These are phyloP conservation scores for Corymbia maculata DNA, from an alignment of 345 rosid genomes.

Conservation along the genomic window DNA sequence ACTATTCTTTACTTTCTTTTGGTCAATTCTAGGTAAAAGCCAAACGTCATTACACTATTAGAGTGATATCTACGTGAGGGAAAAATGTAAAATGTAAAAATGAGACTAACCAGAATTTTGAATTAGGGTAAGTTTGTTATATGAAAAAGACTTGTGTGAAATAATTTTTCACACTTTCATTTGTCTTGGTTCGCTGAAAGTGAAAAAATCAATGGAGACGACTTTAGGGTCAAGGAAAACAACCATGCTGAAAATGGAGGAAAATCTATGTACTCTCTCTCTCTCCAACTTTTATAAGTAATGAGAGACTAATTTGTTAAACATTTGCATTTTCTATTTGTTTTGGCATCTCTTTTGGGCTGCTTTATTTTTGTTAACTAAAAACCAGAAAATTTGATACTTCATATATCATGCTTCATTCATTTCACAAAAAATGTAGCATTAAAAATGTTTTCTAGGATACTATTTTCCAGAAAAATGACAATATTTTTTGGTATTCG, in stretches of 20 bases:
- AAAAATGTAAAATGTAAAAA: background rate
- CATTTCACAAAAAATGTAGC: no score
- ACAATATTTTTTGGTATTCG: no score
- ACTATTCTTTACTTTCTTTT: background rate
- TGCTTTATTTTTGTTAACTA: background rate
- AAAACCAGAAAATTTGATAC: background rate
- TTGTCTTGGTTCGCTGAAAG: accelerated
- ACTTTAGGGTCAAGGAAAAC: background rate
- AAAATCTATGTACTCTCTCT: background rate
- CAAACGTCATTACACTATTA: background rate
- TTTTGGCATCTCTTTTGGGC: no score
- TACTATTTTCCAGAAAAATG: no score
- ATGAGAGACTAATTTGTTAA: no score
- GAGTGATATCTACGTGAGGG: background rate
- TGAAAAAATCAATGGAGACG: background rate
- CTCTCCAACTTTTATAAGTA: no score
- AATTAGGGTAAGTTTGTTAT: background rate
- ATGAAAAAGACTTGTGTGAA: background rate
- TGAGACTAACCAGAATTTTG: background rate
- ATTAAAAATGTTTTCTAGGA: no score
- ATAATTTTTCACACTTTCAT: background rate
- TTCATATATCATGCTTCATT: background rate
- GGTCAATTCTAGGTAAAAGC: background rate
- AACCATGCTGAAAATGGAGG: background rate
- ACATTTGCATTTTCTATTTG: no score